Base-by-base conservation (phyloP, 345 rosid genomes). In the Balakata baccata region DNA sequence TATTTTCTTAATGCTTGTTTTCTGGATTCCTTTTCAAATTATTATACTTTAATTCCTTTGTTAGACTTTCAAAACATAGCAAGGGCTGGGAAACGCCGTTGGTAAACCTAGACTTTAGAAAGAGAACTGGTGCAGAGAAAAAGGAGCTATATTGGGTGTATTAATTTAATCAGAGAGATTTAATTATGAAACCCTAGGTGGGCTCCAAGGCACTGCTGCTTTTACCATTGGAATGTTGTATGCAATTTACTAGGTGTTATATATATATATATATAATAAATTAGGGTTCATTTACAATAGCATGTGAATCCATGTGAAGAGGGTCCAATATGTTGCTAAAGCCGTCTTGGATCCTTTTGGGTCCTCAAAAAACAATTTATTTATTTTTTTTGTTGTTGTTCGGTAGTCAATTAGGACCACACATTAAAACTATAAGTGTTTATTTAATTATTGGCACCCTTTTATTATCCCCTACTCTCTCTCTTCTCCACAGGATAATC, bases 221-320 rank as follows among this genome's bases (percentile, higher is more conserved):
- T 79, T 85, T 78, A 64, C 72, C 76, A 71, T 74, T 79, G 37
- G 75, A 86, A 80, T 78, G 74, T 66, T 79, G 80, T 64, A 54
- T 66, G 63, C 78, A 71, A 65, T n/a, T 79, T 72, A 80, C 71
- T 58, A 72, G 77, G 66, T 50, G 13, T 34, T 10, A 62, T 43
- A 38, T 62, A 70, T 49, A 14, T n/a, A 68, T 70, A 14, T 39
- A 73, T 38, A 11, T 18, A 11, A 69, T 75, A 25, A 22, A 0
- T 7, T 60, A 74, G 20, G 74, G 47, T 74, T 75, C 65, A 77
- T 77, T 53, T 71, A 66, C 81, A 68, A 70, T 45, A 69, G 69
- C 89, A 88, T 73, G 88, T 88, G 89, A 75, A 74, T 77, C 87
- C 89, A 88, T 80, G 92, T 88, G 88, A 86, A 78, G 87, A 72